Evolutionary conservation across 257 asterid species (phyloP).

Genomic region (Petrea volubilis): DNA sequence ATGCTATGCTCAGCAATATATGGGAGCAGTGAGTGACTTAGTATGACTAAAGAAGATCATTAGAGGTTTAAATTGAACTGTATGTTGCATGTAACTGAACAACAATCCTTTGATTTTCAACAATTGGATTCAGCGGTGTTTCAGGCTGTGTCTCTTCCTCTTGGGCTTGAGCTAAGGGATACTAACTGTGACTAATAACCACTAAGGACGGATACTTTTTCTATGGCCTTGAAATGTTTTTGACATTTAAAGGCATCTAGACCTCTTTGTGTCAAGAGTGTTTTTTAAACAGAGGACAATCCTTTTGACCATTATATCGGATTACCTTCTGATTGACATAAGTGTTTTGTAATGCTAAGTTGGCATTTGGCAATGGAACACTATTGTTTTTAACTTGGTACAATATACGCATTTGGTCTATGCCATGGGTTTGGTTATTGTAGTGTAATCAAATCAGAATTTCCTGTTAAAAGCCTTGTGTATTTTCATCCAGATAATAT

Average conservation of each 20-base stretch:
- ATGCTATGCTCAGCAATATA: neutral
- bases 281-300: neutral
- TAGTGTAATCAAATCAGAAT: neutral
- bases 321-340: neutral
- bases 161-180: neutral
- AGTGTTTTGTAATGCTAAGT: neutral
- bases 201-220: neutral
- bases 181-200: neutral
- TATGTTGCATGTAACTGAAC: neutral
- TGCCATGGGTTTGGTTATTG: neutral
- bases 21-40: neutral
- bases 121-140: neutral
- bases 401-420: neutral
- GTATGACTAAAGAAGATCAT: neutral
- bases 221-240: neutral
- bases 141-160: neutral
- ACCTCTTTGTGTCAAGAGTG: neutral
- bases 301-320: neutral
- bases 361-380: neutral
- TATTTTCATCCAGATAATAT: neutral
- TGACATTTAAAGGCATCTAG: neutral
- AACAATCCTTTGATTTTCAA: neutral
- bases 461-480: neutral
- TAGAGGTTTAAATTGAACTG: neutral
- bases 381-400: neutral